Evolutionary conservation across 2,329 filamentous ascomycete genomes (phyloP), one percentile per base, ranked within the genome.

Genomic region (Ploettnerulaceae sp.): DNA sequence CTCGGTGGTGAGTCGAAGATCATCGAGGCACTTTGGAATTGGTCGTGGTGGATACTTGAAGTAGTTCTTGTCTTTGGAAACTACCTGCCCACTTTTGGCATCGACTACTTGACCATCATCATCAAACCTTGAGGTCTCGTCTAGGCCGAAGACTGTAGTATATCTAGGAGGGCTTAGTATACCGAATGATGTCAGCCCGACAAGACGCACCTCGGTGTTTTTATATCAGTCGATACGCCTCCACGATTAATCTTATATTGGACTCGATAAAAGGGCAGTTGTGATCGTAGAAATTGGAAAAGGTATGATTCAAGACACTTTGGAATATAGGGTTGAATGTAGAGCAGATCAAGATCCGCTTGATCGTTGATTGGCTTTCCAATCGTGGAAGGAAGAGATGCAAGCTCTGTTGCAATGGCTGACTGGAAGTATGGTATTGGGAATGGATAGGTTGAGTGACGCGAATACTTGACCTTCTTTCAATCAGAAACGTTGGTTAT

Each of bases 231-330:
- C 45, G 81, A 74, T 1, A 76, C 64, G 1, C 77, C 74, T 3
- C 79, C 79, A 6, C 86, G 76, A 44, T 79, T 82, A 58, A 89
- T 86, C 24, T 73, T 79, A 58, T 89, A 89, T 56, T 80, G 74
- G 3, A 89, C 85, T 42, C 84, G 75, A 58, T 89, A 88, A 66
- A 89, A 90, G 7, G 84, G 84, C 1, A 91, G 66, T 50, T 84
- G 75, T n/a, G 71, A 66, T 1, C 86, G 77, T 1, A 91, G 72
- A 59, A 89, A 89, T 11, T 79, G 68, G 64, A 90, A 91, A 0
- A 89, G 65, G 3, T 77, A 69, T 3, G 72, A 71, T 15, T 78
- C 71, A 8, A 78, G 69, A 9, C 72, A 64, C 2, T 70, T 67
- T 0, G 82, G 75, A 3, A 90, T 73, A 53, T 85, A 90, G 0